Evolutionary conservation across 495 filamentous ascomycete genomes (phyloP).

Genomic region (Tuber microsphaerosporum): DNA sequence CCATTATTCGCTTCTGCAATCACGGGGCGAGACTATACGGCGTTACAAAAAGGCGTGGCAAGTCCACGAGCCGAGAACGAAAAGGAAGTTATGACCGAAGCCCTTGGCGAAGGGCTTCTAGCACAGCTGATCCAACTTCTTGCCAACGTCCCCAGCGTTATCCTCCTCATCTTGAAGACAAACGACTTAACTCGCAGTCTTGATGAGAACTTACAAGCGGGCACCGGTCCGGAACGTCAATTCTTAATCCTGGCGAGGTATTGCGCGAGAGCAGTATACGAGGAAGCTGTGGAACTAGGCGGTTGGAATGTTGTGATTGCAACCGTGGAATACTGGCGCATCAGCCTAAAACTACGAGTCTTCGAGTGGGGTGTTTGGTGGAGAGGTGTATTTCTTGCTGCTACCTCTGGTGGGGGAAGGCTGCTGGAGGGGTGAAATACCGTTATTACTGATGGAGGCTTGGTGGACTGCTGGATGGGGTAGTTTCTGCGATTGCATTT

Average conservation of each 20-base stretch:
- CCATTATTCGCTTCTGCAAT: constrained; percentile 93
- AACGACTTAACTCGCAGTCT: constrained; percentile 93
- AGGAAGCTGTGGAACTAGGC: constrained; percentile 70
- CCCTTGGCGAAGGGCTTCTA: constrained; percentile 79
- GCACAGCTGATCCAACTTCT: constrained; percentile 81
- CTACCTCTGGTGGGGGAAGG: constrained; percentile 15
- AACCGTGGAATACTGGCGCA: constrained; percentile 54
- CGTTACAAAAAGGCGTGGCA: constrained; percentile 56
- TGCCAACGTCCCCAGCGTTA: constrained; percentile 79
- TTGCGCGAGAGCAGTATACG: constrained; percentile 78
- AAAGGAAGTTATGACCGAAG: constrained; percentile 68
- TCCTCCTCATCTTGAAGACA: constrained; percentile 93
- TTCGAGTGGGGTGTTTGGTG: constrained; percentile 54
- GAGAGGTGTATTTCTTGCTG: constrained; percentile 43
- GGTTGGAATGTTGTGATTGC: constrained; percentile 54
- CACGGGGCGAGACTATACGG: constrained; percentile 82
- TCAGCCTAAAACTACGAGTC: constrained; percentile 56
- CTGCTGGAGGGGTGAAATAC: constrained; percentile 11
- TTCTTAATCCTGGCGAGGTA: constrained; percentile 94
- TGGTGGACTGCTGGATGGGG: not conserved
- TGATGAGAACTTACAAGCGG: constrained; percentile 87
- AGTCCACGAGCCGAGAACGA: constrained; percentile 61
- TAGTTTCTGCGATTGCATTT: not conserved
- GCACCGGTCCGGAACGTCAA: constrained; percentile 74
- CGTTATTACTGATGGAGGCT: not conserved